Conservation (phyloP, 495 filamentous ascomycete species). For the Hyaloscypha finlandica region DNA sequence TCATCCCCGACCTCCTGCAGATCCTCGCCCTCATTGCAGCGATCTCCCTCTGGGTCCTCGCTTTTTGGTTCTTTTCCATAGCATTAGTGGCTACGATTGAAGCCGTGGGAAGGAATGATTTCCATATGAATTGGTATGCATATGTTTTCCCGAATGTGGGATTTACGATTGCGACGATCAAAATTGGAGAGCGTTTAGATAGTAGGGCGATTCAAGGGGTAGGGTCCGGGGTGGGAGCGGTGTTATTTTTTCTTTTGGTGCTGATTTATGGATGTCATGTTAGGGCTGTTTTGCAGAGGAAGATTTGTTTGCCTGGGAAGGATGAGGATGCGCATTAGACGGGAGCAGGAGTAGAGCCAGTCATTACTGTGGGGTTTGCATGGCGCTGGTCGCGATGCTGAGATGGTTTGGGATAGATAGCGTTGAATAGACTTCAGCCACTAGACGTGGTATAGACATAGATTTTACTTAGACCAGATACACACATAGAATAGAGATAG, state of each 20-base stretch:
- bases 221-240: slow-evolving; percentile 51
- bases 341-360: too few species aligned
- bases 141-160: slow-evolving; percentile 63
- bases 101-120: slow-evolving; percentile 37
- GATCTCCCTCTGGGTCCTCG: slow-evolving; percentile 69
- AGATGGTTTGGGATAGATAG: too few species aligned
- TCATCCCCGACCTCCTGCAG: slow-evolving; percentile 41
- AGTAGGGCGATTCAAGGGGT: slow-evolving; percentile 47
- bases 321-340: slow-evolving; percentile 53
- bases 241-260: slow-evolving; percentile 57
- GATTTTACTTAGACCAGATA: too few species aligned
- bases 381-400: too few species aligned
- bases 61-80: slow-evolving; percentile 71
- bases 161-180: slow-evolving; percentile 50
- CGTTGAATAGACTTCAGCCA: too few species aligned
- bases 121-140: slow-evolving; percentile 58
- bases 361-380: too few species aligned
- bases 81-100: slow-evolving; percentile 54
- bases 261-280: slow-evolving; percentile 57
- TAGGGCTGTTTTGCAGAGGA: slow-evolving; percentile 51
- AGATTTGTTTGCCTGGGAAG: slow-evolving; percentile 64
- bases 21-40: slow-evolving; percentile 52
- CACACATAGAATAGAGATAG: too few species aligned
- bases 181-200: slow-evolving; percentile 44
- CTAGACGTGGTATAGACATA: too few species aligned